Conservation (phyloP, 805 yeast genomes). For the Kazachstania psychrophila region DNA sequence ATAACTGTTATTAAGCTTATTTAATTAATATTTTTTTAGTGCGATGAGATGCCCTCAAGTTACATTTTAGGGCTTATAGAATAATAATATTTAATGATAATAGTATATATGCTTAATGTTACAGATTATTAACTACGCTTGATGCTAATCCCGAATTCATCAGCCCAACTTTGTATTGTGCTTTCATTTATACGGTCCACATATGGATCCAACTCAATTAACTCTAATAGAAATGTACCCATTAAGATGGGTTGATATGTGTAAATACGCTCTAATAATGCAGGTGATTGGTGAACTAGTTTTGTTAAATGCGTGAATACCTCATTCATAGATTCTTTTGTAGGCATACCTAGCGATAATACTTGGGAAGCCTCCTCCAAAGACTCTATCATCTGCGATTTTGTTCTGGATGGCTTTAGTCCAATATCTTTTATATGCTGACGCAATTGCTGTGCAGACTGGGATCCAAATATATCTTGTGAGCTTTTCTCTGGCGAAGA, state of each 20-base stretch:
- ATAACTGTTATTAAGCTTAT: neutral
- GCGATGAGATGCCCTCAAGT: neutral
- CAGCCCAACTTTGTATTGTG: constrained; percentile 28
- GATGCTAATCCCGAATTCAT: constrained; percentile 23
- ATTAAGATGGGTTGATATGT: constrained; percentile 24
- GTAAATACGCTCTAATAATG: constrained; percentile 21
- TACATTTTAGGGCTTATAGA: neutral
- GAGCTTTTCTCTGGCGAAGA: too few species aligned
- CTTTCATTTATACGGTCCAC: constrained; percentile 21
- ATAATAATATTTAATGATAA: too few species aligned
- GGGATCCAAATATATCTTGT: constrained; percentile 9
- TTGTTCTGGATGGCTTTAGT: constrained; percentile 23
- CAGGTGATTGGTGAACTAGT: constrained; percentile 14
- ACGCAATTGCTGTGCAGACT: constrained; percentile 22
- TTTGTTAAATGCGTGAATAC: constrained; percentile 18
- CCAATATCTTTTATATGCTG: constrained; percentile 19
- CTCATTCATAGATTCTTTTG: constrained; percentile 10
- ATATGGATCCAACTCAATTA: constrained; percentile 21
- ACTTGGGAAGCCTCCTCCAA: constrained; percentile 23
- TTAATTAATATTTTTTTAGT: too few species aligned
- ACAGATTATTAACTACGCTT: constrained; percentile 2
- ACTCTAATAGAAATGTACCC: constrained; percentile 12
- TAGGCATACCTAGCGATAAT: constrained; percentile 8
- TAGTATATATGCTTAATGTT: too few species aligned
- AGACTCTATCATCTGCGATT: constrained; percentile 23